A percentile compares a stretch with the other conserved stretches of the same genome.
phyloP scores from a whole-genome alignment of 2,329 filamentous ascomycete species.

The Emmonsiellopsis sp. region DNA sequence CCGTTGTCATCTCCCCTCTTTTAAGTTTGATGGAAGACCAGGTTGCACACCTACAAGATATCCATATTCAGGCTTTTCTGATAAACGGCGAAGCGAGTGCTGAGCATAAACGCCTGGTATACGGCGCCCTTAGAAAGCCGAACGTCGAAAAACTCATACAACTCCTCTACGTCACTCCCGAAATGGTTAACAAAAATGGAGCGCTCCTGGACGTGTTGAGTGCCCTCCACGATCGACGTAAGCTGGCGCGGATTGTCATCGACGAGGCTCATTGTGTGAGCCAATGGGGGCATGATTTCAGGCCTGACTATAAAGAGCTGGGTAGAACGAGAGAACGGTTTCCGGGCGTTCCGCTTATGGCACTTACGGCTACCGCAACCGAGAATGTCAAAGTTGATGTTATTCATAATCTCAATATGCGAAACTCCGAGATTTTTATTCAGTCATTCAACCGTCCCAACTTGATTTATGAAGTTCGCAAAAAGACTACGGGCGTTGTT shows the following conservation, averaged over 20 bases:
- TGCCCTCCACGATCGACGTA: constrained; percentile 57
- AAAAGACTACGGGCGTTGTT: constrained; percentile 56
- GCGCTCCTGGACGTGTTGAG: constrained; percentile 57
- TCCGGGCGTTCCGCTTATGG: constrained; percentile 78
- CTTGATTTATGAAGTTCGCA: constrained; percentile 73
- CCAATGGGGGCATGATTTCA: constrained; percentile 97
- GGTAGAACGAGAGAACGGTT: constrained; percentile 65
- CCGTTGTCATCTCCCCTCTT: constrained; percentile 87
- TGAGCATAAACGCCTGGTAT: constrained; percentile 56
- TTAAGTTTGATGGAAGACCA: constrained; percentile 97
- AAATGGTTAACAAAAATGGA: constrained; percentile 83
- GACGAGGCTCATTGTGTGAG: constrained; percentile 99
- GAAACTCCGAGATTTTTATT: constrained; percentile 65
- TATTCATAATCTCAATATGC: constrained; percentile 80
- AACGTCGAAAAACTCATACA: constrained; percentile 70
- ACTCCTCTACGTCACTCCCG: constrained; percentile 88
- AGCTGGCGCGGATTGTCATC: constrained; percentile 84
- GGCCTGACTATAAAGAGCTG: constrained; percentile 86
- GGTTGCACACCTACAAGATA: constrained; percentile 65
- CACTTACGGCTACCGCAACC: constrained; percentile 89
- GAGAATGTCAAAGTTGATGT: constrained; percentile 87
- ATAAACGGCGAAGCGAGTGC: constrained; percentile 67
- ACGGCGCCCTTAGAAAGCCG: constrained; percentile 51
- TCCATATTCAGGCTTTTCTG: constrained; percentile 69
- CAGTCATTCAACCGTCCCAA: constrained; percentile 98